These are phyloP conservation scores for Dactylellina haptotyla DNA, from an alignment of 2,329 filamentous ascomycete species.

Conservation along the genomic window DNA sequence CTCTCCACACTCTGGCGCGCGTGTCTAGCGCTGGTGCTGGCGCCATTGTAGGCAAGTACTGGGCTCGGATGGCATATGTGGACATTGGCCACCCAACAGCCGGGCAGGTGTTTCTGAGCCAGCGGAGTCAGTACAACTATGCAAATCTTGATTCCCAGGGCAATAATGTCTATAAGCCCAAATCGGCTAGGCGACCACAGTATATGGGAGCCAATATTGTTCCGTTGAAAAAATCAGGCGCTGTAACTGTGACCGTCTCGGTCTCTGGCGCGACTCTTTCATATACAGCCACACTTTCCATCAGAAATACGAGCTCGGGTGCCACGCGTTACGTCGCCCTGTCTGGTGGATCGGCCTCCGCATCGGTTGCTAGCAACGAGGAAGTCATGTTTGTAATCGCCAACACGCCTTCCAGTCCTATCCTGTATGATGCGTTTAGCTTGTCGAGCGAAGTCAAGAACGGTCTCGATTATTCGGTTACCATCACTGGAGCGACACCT, in stretches of 20 bases:
- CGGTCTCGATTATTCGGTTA: slow-evolving; percentile 62
- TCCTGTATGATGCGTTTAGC: slow-evolving; percentile 64
- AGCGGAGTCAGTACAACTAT: slow-evolving; percentile 62
- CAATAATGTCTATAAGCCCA: slow-evolving; percentile 63
- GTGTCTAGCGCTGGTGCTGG: slow-evolving; percentile 61
- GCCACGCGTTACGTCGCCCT: slow-evolving; percentile 62
- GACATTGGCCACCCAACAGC: slow-evolving; percentile 65
- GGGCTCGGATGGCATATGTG: slow-evolving; percentile 68
- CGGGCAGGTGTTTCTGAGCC: slow-evolving; percentile 61
- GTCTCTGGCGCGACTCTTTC: slow-evolving; percentile 60
- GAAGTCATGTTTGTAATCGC: slow-evolving; percentile 65
- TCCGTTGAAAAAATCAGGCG: slow-evolving; percentile 61
- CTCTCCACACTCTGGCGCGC: slow-evolving; percentile 64
- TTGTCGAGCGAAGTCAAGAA: slow-evolving; percentile 61
- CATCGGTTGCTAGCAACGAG: slow-evolving; percentile 61
- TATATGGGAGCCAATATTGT: slow-evolving; percentile 68
- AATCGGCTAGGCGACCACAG: slow-evolving; percentile 62
- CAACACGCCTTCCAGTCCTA: slow-evolving; percentile 64
- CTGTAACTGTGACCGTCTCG: slow-evolving; percentile 57
- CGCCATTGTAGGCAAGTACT: slow-evolving; percentile 65
- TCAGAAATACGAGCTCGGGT: slow-evolving; percentile 59
- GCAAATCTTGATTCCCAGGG: slow-evolving; percentile 63
- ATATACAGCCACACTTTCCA: slow-evolving; percentile 63
- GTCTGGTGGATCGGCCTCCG: slow-evolving; percentile 60
- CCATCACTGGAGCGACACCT: slow-evolving; percentile 59